Base-by-base conservation (phyloP, 306 rosid genomes). In the Pueraria montana region DNA sequence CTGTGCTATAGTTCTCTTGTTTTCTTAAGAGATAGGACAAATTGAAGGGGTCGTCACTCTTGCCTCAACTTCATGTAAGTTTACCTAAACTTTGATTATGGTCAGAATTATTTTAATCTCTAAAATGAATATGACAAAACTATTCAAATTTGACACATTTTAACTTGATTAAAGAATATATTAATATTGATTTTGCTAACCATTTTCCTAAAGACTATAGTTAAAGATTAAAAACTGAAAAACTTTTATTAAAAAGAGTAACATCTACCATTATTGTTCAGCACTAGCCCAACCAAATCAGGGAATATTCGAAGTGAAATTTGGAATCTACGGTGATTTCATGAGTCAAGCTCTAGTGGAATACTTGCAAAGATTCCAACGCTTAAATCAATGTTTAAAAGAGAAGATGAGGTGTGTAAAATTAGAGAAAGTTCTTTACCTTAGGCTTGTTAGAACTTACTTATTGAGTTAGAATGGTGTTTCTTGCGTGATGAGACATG, bases 51-150 rank as follows among this genome's bases (percentile, higher is more conserved):
- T 74, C 56, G 14, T 40, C 55, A 78, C 32, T 74, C 72, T 74
- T 48, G 64, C 72, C 74, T 72, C 78, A 52, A 73, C 46, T 74
- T 66, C 18, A 61, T 83, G 62, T 13, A 63, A 63, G 78, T 24
- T 69, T 32, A 76, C 83, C 84, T 80, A 83, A 79, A 75, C 72
- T 53, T 75, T 53, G 26, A 83, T 68, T 65, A 26, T 69, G 52
- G 49, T 20, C 40, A 62, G 20, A 80, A 24, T 20, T 72, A 2
- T 63, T 61, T 53, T 40, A 72, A 61, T 77, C 32, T 43, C n/a
- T 87, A 45, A 23, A 80, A 52, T 75, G 11, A 66, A 79, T 17
- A 59, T 30, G 59, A 46, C 9, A 38, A 43, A 55, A 23, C 8
- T 24, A 72, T 30, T 85, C 61, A 77, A 74, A 14, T 76, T 18